A percentile compares a stretch with the other conserved stretches of the same genome.
phyloP scores from a whole-genome alignment of 768 basidiomycete species.

The Russula sp. region DNA sequence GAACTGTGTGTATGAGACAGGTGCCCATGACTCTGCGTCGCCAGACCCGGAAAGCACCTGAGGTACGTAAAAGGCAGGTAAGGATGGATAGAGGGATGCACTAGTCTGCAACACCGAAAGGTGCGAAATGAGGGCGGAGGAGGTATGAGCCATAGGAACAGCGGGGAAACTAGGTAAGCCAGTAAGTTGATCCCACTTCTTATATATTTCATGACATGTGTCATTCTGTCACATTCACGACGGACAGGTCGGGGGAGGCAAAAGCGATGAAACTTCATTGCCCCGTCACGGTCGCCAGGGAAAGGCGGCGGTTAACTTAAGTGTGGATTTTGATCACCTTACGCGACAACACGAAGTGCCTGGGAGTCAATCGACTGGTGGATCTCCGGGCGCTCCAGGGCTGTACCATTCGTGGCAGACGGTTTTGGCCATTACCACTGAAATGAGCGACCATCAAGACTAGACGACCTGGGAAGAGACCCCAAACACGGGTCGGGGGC shows the following conservation, averaged over 20 bases:
- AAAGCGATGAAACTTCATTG: conserved; percentile 23
- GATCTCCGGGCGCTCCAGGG: conserved; percentile 23
- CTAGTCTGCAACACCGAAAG: conserved; percentile 57
- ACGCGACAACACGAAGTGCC: conserved; percentile 13
- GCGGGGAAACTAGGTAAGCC: conserved; percentile 6
- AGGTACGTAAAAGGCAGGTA: conserved; percentile 58
- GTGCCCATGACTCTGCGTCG: conserved; percentile 46
- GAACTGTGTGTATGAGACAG: conserved; percentile 63
- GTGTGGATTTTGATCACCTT: conserved; percentile 18
- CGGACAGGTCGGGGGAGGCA: conserved; percentile 20
- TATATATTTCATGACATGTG: conserved; percentile 21
- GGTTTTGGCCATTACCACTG: conserved; percentile 15
- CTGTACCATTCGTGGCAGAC: conserved; percentile 19
- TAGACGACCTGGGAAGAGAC: conserved; percentile 18
- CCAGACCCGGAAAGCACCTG: conserved; percentile 38
- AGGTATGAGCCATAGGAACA: conserved; percentile 11
- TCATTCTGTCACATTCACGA: conserved; percentile 16
- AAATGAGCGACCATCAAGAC: conserved; percentile 20
- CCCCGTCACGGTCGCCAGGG: conserved; percentile 24
- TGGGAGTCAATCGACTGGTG: conserved; percentile 19
- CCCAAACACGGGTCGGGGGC: conserved; percentile 13
- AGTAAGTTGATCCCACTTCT: conserved; percentile 10
- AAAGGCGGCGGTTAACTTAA: conserved; percentile 16
- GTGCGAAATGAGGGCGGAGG: conserved; percentile 37
- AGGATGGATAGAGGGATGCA: conserved; percentile 42